A percentile compares a stretch with the other conserved stretches of the same genome.
Evolutionary conservation across 2,329 filamentous ascomycete genomes (phyloP).

Genomic region (Paecilomyces niveus): DNA sequence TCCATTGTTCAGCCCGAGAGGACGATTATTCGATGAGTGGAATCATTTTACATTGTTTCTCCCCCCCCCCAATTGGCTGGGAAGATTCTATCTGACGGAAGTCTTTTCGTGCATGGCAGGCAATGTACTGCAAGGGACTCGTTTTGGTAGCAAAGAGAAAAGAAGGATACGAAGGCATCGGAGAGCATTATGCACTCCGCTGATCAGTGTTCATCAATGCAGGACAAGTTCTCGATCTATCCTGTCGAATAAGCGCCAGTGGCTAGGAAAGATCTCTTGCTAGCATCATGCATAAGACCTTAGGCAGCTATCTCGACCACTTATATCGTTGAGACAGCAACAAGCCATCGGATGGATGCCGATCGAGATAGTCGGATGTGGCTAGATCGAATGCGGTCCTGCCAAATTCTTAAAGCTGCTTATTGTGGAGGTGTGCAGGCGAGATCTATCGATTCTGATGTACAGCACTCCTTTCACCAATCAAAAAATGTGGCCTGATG

Average conservation of each 20-base stretch:
- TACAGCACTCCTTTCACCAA: neutral
- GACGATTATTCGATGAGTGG: neutral
- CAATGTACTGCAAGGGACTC: neutral
- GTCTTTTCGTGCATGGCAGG: neutral
- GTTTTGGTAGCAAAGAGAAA: neutral
- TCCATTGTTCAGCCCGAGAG: neutral
- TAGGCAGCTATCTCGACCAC: neutral
- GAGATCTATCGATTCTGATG: neutral
- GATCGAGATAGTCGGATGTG: neutral
- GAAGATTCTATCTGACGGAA: neutral
- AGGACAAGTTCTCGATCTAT: neutral
- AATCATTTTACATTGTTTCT: neutral
- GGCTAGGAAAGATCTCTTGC: neutral
- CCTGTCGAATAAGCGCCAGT: neutral
- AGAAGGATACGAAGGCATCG: neutral
- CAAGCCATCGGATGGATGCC: neutral
- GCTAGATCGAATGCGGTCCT: neutral
- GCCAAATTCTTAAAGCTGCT: neutral
- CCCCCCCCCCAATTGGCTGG: neutral
- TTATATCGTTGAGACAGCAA: neutral
- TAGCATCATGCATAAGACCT: neutral
- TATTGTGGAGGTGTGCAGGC: neutral
- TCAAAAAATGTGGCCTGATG: neutral
- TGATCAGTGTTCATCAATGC: neutral
- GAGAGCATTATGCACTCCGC: neutral